These are phyloP conservation scores for Linnemannia hyalina DNA, from an alignment of 192 early-diverging fungal genomes.

Conservation along the genomic window DNA sequence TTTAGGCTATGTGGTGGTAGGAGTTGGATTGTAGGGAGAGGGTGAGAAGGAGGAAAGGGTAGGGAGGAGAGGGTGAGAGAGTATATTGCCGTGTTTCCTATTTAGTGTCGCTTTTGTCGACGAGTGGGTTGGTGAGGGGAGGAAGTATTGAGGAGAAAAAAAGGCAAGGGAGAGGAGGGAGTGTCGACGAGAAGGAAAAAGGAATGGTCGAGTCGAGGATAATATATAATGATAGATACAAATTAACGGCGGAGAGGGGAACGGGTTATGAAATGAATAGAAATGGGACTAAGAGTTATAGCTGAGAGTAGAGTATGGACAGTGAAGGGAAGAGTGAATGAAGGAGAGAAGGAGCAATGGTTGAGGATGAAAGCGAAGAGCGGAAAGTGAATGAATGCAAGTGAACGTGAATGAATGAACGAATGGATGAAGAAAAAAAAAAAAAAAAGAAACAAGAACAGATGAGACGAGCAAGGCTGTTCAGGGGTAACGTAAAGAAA, in stretches of 20 bases:
- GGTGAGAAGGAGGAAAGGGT: background rate
- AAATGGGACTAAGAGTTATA: conserved; percentile 4
- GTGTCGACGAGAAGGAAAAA: background rate
- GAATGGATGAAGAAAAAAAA: background rate
- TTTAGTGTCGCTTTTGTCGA: background rate
- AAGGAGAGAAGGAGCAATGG: background rate
- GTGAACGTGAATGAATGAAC: background rate
- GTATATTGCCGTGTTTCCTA: background rate
- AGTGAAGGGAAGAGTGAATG: background rate
- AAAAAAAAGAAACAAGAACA: background rate
- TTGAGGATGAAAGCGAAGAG: background rate
- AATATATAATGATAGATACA: background rate
- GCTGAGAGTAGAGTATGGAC: background rate
- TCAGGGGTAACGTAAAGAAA: background rate
- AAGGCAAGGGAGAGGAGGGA: background rate
- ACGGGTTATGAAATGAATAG: conserved; percentile 1
- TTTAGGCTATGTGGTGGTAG: background rate
- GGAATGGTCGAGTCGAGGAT: background rate
- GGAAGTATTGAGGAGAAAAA: background rate
- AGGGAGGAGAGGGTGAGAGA: background rate
- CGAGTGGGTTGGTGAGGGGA: background rate
- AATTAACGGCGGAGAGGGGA: background rate
- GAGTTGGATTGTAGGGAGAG: background rate
- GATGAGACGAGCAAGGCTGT: background rate
- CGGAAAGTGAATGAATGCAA: background rate